A percentile compares a stretch with the other conserved stretches of the same genome.
phyloP scores from a whole-genome alignment of 2,329 filamentous ascomycete genomes.

The Mollisia scopiformis region DNA sequence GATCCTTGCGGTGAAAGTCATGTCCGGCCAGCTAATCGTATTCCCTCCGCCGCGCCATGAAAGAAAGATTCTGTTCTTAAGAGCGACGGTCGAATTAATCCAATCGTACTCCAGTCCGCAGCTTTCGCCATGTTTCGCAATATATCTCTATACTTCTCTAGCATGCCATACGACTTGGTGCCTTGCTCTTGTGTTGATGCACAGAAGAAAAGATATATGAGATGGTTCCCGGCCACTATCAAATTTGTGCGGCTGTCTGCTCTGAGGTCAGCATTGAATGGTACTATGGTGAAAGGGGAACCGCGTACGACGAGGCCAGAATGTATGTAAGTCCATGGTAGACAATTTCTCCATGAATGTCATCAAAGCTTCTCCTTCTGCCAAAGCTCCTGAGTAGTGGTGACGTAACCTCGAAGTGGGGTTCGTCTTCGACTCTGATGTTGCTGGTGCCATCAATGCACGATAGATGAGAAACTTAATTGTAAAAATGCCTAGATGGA shows the following conservation, averaged over 20 bases:
- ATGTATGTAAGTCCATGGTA: constrained; percentile 11
- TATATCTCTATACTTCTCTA: constrained; percentile 21
- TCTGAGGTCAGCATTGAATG: not conserved
- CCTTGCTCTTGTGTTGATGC: constrained; percentile 36
- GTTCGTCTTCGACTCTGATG: constrained; percentile 45
- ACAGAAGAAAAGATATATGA: constrained; percentile 51
- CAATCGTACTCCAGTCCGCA: constrained; percentile 25
- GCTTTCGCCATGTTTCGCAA: constrained; percentile 4
- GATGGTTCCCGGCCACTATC: constrained; percentile 50
- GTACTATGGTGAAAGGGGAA: not conserved
- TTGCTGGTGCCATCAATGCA: constrained; percentile 50
- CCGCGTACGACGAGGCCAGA: constrained; percentile 21
- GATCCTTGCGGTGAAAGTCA: not conserved
- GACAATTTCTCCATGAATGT: constrained; percentile 10
- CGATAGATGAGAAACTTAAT: constrained; percentile 46
- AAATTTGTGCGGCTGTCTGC: constrained; percentile 44
- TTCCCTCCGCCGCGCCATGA: constrained; percentile 19
- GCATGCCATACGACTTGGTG: constrained; percentile 18
- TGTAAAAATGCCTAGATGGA: constrained; percentile 48
- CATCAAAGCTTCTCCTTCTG: constrained; percentile 20
- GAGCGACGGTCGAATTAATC: constrained; percentile 19
- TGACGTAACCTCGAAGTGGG: constrained; percentile 18
- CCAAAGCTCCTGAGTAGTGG: constrained; percentile 12
- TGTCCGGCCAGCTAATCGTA: not conserved
- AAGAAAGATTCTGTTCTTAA: constrained; percentile 23